Base-by-base conservation (phyloP, 208 protist species). In the Trypanosomatidae sp. region DNA sequence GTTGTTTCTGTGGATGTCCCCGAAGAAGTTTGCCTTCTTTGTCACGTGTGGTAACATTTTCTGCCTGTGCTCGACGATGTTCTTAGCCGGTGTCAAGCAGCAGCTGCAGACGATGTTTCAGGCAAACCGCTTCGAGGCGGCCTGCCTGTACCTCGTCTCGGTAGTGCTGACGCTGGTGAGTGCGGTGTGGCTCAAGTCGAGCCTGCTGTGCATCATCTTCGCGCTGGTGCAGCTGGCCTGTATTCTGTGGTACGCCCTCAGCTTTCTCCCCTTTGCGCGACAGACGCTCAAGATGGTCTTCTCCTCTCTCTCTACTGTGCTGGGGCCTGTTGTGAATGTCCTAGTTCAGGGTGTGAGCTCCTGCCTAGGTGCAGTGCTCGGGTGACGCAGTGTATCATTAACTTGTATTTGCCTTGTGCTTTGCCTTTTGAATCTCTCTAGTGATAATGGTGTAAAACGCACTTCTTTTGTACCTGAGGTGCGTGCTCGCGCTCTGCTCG, bases 21-120 rank as follows among this genome's bases (percentile, higher is more conserved):
- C 93, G 17, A 89, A 87, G 59, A 97, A 95, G 73, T 97, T 98
- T 84, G 90, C 86, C 25, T 97, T 98, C 74, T 97, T 97, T 74
- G 74, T 97, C 59, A 98, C 93, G 1, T 70, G 86, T 19, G 95
- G 93, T 17, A 97, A 96, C 74, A 13, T 97, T 3, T 94, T 97
- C 74, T 93, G 86, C 44, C 47, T 97, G 6, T 87, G 64, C 50
- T 93, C 91, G 22, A 97, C 91, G 22, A 88, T 85, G 13, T 95
- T 98, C 75, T 80, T 98, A 19, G 91, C 97, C 25, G 95, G 95
- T 3, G 66, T 87, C 13, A 13, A 60, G 19, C 69, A 85, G 47
- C 94, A 97, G 72, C 49, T 97, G 22, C 66, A 73, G 8, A 85
- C 71, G 65, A 94, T 98, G 80, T 95, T 96, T 64, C 73, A 91